These are phyloP conservation scores for Globisporangium radiosum DNA, from an alignment of 352 stramenopile genomes.

Conservation along the genomic window DNA sequence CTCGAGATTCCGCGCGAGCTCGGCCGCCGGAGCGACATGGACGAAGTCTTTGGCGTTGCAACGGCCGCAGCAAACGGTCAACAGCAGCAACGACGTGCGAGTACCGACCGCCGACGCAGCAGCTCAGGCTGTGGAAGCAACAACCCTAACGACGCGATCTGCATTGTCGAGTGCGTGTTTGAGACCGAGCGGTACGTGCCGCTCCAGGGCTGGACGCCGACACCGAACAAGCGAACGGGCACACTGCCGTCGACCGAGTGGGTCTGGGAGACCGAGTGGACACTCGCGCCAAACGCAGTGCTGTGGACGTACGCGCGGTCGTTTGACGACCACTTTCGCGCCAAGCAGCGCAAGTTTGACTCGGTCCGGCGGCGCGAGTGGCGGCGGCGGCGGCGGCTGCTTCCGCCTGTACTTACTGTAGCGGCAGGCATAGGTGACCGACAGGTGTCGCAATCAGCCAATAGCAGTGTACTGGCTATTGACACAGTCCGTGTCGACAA, in stretches of 20 bases:
- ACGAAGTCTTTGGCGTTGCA: constrained; percentile 30
- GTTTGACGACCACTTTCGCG: constrained; percentile 64
- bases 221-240: constrained; percentile 42
- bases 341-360: constrained; percentile 73
- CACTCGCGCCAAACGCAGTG: constrained; percentile 12
- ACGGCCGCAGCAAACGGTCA: not conserved
- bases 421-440: not conserved
- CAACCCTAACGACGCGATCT: constrained; percentile 11
- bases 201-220: constrained; percentile 63
- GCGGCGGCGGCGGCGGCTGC: constrained; percentile 49
- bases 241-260: constrained; percentile 73
- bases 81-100: constrained; percentile 9
- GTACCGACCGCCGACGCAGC: not conserved
- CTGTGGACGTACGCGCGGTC: constrained; percentile 66
- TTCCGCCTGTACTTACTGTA: constrained; percentile 37
- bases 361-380: constrained; percentile 60
- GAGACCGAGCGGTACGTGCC: constrained; percentile 71
- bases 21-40: constrained; percentile 33
- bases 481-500: no score
- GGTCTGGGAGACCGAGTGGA: constrained; percentile 76
- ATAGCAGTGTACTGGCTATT: no score
- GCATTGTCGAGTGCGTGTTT: constrained; percentile 63
- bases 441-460: no score
- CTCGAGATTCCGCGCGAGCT: constrained; percentile 50
- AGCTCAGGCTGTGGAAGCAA: not conserved